Conservation (phyloP, 345 rosid genomes). For the Euphorbia tirucalli region DNA sequence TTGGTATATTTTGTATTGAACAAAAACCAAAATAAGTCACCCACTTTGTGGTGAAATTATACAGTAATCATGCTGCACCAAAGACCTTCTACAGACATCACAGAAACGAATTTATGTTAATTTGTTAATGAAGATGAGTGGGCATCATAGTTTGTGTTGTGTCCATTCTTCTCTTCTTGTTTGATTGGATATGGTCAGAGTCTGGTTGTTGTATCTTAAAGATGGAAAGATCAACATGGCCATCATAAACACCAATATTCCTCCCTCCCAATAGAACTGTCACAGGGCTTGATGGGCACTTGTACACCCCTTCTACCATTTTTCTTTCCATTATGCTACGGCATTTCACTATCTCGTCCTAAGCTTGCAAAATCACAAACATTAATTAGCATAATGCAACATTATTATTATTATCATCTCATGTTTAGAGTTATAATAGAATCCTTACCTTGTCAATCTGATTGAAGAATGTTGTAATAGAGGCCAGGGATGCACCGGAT, state of each 20-base stretch:
- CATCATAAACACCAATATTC: conserved; percentile 21
- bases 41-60: no score
- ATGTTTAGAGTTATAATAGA: not conserved
- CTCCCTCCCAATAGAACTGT: conserved; percentile 41
- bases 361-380: conserved; percentile 1
- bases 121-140: no score
- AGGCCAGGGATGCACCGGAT: conserved; percentile 14
- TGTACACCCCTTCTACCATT: conserved; percentile 9
- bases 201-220: conserved; percentile 27
- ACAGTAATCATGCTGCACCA: no score
- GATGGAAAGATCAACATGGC: conserved; percentile 37
- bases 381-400: not conserved
- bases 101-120: no score
- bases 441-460: conserved; percentile 37
- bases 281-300: conserved; percentile 53
- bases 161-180: conserved; percentile 41
- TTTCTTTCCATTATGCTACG: conserved; percentile 34
- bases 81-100: no score
- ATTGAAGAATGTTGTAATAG: conserved; percentile 22
- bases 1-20: no score
- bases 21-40: no score
- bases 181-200: conserved; percentile 4
- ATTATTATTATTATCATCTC: not conserved
- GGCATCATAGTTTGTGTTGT: no score
- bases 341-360: conserved; percentile 40